Base-by-base conservation (phyloP, 202 grass and related monocot species). In the Setaria viridis region DNA sequence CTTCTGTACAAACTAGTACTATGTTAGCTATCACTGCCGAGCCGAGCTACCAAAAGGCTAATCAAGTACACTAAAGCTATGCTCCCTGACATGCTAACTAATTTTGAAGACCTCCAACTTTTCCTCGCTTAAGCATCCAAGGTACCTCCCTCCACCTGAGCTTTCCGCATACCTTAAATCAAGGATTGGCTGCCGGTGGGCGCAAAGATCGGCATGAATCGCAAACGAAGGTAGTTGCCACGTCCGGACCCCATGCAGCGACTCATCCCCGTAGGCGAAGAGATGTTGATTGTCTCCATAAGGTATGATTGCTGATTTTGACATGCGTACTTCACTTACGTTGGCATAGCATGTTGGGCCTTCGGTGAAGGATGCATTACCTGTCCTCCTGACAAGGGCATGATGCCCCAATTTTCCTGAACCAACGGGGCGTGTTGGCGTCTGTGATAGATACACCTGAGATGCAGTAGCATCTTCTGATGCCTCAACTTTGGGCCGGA, bases 251-350 rank as follows among this genome's bases (percentile, higher is more conserved):
- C 82, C 79, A n/a, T 68, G 67, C 69, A 84, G 20, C 3, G 63
- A 89, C 84, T 99, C 96, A 32, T 99, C 93, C 0, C 90, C 96
- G 0, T 89, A 94, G 17, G 88, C 84, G 14, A 99, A 95, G 0
- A 94, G 72, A n/a, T 76, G 72, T 3, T 15, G 25, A 21, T 16
- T 65, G 49, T 88, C 42, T 21, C 77, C 73, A 3, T 25, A 82
- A 45, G 81, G 84, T 67, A 98, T 80, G 33, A 94, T 85, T 19
- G 89, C 88, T 0, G 93, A 98, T 76, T 91, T 98, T 4, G 82
- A 72, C 91, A 95, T 88, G 62, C 91, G 90, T 15, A 89, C 3
- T 68, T 91, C 79, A n/a, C 91, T 95, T n/a, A 98, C 84, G 33
- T 43, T 67, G 51, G 81, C 90, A 29, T 84, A 71, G 45, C 93